These are phyloP conservation scores for Pseudohyphozyma bogoriensis DNA, from an alignment of 768 basidiomycete species.

Conservation along the genomic window DNA sequence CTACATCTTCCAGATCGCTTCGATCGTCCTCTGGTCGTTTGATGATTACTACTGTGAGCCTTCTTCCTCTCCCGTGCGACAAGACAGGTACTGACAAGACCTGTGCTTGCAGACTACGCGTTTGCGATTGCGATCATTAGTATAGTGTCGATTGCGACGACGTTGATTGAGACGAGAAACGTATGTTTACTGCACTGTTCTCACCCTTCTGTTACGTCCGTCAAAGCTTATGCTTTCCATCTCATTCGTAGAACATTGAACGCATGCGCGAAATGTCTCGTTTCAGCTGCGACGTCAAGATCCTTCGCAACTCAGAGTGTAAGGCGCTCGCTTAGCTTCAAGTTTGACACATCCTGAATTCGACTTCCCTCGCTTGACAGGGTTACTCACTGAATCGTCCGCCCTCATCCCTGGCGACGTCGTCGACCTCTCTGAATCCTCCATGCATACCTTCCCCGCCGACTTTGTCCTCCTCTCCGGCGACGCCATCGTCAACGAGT, in stretches of 20 bases:
- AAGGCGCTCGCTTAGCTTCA: constrained; percentile 33
- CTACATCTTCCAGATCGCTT: constrained; percentile 95
- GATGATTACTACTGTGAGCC: constrained; percentile 65
- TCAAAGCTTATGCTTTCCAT: neutral
- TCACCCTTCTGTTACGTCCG: too few species aligned
- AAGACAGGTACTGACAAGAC: neutral
- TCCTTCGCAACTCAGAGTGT: constrained; percentile 65
- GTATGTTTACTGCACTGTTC: too few species aligned
- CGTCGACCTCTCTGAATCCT: constrained; percentile 70
- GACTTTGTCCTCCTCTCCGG: constrained; percentile 88
- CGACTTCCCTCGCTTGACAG: neutral
- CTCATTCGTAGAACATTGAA: constrained; percentile 57
- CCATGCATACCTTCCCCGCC: constrained; percentile 66
- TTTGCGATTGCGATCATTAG: constrained; percentile 93
- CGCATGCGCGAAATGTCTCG: constrained; percentile 95
- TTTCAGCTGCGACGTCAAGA: constrained; percentile 65
- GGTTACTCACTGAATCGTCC: constrained; percentile 49
- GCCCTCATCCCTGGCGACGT: constrained; percentile 85
- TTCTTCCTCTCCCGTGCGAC: neutral
- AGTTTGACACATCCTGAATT: neutral
- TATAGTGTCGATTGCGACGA: constrained; percentile 66
- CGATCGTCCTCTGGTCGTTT: constrained; percentile 83
- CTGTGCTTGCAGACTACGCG: constrained; percentile 58
- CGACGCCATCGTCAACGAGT: constrained; percentile 96
- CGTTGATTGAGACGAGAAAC: constrained; percentile 84